phyloP scores from a whole-genome alignment of 768 basidiomycete species.

The Calocera viscosa region DNA sequence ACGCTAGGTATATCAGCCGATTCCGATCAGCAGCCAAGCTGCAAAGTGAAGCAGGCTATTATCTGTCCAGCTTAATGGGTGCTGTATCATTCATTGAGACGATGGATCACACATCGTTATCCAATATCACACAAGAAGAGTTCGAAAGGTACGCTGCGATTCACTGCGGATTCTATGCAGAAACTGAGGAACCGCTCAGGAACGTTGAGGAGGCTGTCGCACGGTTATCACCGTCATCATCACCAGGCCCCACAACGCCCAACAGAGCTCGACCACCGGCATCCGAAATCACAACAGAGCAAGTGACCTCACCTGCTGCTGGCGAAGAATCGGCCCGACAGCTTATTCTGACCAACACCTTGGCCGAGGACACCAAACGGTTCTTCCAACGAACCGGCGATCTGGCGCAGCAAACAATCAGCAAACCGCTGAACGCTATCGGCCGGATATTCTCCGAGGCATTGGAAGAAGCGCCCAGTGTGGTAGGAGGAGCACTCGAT shows the following conservation, averaged over 20 bases:
- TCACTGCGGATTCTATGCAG: neutral
- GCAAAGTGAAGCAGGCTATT: conserved; percentile 93
- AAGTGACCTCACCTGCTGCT: conserved; percentile 23
- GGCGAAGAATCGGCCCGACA: conserved; percentile 86
- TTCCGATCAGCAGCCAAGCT: conserved; percentile 83
- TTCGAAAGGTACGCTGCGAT: conserved; percentile 55
- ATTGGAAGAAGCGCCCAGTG: conserved; percentile 56
- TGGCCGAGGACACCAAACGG: conserved; percentile 60
- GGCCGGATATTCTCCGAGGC: conserved; percentile 79
- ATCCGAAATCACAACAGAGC: neutral
- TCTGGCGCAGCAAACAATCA: conserved; percentile 43
- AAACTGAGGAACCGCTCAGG: conserved; percentile 18
- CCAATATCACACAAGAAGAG: conserved; percentile 85
- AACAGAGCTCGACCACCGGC: conserved; percentile 15
- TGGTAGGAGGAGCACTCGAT: conserved; percentile 26
- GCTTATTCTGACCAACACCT: conserved; percentile 46
- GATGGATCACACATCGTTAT: conserved; percentile 89
- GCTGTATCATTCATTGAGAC: conserved; percentile 96
- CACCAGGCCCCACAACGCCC: conserved; percentile 27
- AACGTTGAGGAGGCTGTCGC: conserved; percentile 52
- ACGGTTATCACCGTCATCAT: conserved; percentile 25
- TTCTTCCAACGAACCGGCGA: conserved; percentile 85
- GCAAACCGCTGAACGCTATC: conserved; percentile 81
- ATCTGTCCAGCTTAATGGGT: conserved; percentile 90
- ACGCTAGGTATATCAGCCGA: conserved; percentile 76